Evolutionary conservation across 1,139 yeast species (phyloP).

Genomic region (Geotrichum siamense): DNA sequence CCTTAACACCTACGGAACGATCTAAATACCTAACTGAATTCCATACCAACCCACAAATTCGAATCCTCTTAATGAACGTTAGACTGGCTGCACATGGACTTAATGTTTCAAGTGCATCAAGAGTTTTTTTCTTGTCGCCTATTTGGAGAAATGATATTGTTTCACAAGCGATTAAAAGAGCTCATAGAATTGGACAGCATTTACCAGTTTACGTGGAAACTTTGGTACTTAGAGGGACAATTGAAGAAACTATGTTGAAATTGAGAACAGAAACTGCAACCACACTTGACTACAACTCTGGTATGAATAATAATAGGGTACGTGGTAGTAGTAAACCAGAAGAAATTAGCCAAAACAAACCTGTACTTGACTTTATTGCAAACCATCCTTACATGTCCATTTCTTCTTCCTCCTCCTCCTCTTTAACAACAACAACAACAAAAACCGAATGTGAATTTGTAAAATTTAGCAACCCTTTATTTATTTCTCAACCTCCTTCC

Average conservation of each 20-base stretch:
- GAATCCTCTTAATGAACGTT: slow-evolving; percentile 58
- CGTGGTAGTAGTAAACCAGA: background rate
- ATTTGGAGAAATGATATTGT: slow-evolving; percentile 64
- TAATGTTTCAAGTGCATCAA: slow-evolving; percentile 59
- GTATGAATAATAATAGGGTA: background rate
- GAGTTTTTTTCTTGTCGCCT: slow-evolving; percentile 61
- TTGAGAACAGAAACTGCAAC: background rate
- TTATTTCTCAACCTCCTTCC: too few relatives aligned
- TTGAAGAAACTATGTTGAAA: slow-evolving; percentile 55
- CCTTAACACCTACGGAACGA: slow-evolving; percentile 45
- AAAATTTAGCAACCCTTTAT: too few relatives aligned
- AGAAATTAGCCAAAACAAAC: slow-evolving; percentile 12
- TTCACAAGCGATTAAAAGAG: slow-evolving; percentile 68
- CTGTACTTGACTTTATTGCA: slow-evolving; percentile 9
- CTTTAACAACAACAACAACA: too few relatives aligned
- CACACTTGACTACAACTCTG: too few relatives aligned
- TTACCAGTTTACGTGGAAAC: slow-evolving; percentile 58
- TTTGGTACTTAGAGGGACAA: slow-evolving; percentile 49
- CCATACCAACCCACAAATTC: slow-evolving; percentile 42
- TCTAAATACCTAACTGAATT: slow-evolving; percentile 50
- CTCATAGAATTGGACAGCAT: slow-evolving; percentile 64
- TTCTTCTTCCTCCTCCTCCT: too few relatives aligned
- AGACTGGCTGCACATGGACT: slow-evolving; percentile 64
- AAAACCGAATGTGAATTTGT: too few relatives aligned
- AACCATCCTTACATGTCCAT: slow-evolving; percentile 10